Base-by-base conservation (phyloP, 306 rosid species). In the Fragaria nilgerrensis region DNA sequence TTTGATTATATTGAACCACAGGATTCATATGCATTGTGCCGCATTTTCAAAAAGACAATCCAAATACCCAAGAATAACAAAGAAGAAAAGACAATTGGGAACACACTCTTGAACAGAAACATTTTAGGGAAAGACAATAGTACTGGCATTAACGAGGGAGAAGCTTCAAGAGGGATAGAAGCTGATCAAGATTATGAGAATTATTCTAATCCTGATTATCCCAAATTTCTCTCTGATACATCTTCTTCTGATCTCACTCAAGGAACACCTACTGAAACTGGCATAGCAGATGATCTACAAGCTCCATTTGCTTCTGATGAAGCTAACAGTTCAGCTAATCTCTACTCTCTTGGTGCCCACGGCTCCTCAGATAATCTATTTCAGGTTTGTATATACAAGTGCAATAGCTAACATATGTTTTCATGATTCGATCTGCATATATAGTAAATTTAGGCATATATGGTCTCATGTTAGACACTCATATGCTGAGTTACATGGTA, bases 221-320 rank as follows among this genome's bases (percentile, higher is more conserved):
- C 87, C 29, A 88, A 82, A 80, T 84, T 89, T 79, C 79, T 75
- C 9, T 86, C 90, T 58, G 97, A 91, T 29, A 91, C 92, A 37
- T 94, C 98, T 55, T 94, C 98, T 63, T 94, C 97, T 22, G 98
- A 94, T 86, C 89, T 94, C 76, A 94, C 97, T 68, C 98, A 94
- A 86, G 97, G 98, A 23, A 90, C 96, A 27, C 89, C 93, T 0
- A 74, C 88, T 9, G 89, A 90, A 43, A 85, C 87, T 14, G 83
- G 87, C 29, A 84, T 80, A 63, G 86, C 49, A 15, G 98, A 94
- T 23, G 97, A 92, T 82, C 68, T 92, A 16, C 98, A 84, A 32
- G 82, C 89, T 68, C 92, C 88, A 17, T 82, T 90, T 82, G 82
- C 93, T 52, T 90, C 86, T 63, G 97, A 94, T 82, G 98, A 94